These are phyloP conservation scores for Saxispiralis lemnorum DNA, from an alignment of 495 filamentous ascomycete species.

Conservation along the genomic window DNA sequence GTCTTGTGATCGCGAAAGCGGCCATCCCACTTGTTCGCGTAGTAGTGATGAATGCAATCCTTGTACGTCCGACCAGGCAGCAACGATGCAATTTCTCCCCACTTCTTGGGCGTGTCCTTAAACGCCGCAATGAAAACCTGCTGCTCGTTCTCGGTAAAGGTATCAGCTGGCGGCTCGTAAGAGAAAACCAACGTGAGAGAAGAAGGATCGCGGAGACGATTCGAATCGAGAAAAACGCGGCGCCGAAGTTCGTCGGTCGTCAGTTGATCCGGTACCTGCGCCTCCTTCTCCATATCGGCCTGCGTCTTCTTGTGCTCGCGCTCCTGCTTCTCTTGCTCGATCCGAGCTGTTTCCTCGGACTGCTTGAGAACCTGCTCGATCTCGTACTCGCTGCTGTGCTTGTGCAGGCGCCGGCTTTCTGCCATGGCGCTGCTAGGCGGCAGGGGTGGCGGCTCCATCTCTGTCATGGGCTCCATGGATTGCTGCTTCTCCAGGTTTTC, in stretches of 20 bases:
- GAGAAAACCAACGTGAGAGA: constrained; percentile 52
- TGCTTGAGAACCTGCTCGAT: constrained; percentile 58
- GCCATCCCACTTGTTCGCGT: constrained; percentile 71
- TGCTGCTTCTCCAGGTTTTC: constrained; percentile 17
- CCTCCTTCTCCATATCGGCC: constrained; percentile 67
- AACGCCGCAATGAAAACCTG: constrained; percentile 62
- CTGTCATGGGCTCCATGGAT: constrained; percentile 19
- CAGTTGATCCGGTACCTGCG: constrained; percentile 64
- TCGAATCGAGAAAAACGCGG: constrained; percentile 48
- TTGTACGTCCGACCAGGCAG: constrained; percentile 58
- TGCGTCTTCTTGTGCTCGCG: constrained; percentile 47
- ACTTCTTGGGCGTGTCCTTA: constrained; percentile 72
- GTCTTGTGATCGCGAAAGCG: constrained; percentile 70
- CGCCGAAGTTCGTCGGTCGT: constrained; percentile 17
- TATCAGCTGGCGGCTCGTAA: constrained; percentile 57
- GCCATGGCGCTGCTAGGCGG: constrained; percentile 11
- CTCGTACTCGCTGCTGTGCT: constrained; percentile 56
- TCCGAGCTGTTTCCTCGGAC: constrained; percentile 57
- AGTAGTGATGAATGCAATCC: constrained; percentile 88
- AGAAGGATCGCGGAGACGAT: constrained; percentile 48
- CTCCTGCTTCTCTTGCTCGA: constrained; percentile 51
- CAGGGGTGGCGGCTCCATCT: constrained; percentile 4
- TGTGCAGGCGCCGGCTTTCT: constrained; percentile 41
- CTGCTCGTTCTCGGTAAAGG: constrained; percentile 68
- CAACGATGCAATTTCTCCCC: constrained; percentile 67